Conservation (phyloP, 2,329 filamentous ascomycete species). For the Colletotrichum sp. region DNA sequence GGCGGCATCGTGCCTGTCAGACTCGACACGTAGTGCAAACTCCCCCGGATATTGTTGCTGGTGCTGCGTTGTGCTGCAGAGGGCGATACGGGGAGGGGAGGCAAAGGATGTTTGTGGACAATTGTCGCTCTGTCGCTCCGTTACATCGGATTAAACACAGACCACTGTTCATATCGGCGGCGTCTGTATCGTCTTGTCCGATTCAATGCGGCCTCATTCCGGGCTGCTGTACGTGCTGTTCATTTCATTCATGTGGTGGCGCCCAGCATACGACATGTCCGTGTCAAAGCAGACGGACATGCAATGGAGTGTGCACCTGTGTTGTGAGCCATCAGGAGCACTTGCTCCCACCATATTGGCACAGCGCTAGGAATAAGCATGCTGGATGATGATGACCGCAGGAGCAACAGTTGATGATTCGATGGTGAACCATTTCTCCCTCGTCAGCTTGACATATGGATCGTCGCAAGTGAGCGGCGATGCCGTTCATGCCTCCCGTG, state of each 20-base stretch:
- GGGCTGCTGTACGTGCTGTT: not conserved
- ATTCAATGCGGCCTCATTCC: not conserved
- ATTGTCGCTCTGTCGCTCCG: not conserved
- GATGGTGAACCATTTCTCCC: not conserved
- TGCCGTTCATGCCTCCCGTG: not conserved
- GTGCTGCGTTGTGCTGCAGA: not conserved
- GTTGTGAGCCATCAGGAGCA: not conserved
- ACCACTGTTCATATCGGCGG: not conserved
- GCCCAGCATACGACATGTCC: not conserved
- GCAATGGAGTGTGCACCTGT: not conserved
- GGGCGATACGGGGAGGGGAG: not conserved
- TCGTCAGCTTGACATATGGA: not conserved
- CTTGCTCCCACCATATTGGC: not conserved
- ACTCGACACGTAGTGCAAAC: slow-evolving; percentile 13
- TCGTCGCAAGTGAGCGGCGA: not conserved
- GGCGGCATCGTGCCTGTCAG: slow-evolving; percentile 4
- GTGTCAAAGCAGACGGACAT: not conserved
- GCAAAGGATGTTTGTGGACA: not conserved
- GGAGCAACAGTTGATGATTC: not conserved
- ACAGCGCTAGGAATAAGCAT: not conserved
- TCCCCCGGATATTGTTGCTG: not conserved
- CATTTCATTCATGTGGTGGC: not conserved
- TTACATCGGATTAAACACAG: not conserved
- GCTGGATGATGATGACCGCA: not conserved
- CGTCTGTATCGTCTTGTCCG: not conserved